Percentiles rank a stretch among this genome's conserved stretches.
Evolutionary conservation across 768 basidiomycete genomes (phyloP).

Genomic region (Mycena indigotica): DNA sequence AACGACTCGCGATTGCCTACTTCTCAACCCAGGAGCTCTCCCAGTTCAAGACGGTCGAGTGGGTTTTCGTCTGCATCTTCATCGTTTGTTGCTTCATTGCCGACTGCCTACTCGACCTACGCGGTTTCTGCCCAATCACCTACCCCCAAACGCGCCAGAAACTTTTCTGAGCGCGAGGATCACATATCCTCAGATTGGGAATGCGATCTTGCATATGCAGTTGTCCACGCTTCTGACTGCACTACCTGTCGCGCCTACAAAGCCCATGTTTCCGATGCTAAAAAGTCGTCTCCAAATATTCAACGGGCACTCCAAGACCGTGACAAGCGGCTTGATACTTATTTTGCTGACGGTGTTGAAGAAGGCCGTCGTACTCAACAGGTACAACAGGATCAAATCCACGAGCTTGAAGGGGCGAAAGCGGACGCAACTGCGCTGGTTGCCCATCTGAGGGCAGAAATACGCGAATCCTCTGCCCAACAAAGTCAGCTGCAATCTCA

Average conservation of each 20-base stretch:
- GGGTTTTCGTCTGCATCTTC: slow-evolving; percentile 7
- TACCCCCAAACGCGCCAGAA: slow-evolving; percentile 13
- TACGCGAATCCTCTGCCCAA: slow-evolving; percentile 33
- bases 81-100: slow-evolving; percentile 6
- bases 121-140: slow-evolving; percentile 15
- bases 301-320: slow-evolving; percentile 43
- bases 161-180: slow-evolving; percentile 9
- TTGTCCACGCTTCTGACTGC: slow-evolving; percentile 43
- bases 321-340: slow-evolving; percentile 39
- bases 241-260: slow-evolving; percentile 40
- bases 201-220: slow-evolving; percentile 41
- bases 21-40: slow-evolving; percentile 18
- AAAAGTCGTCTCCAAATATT: slow-evolving; percentile 39
- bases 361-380: slow-evolving; percentile 45
- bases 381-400: slow-evolving; percentile 36
- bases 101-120: slow-evolving; percentile 2
- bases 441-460: slow-evolving; percentile 32
- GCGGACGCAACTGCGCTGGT: slow-evolving; percentile 21
- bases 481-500: slow-evolving; percentile 27
- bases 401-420: slow-evolving; percentile 36
- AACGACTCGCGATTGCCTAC: slow-evolving; percentile 12
- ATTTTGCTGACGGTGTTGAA: slow-evolving; percentile 40
- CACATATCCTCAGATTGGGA: slow-evolving; percentile 36
- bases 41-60: background rate
- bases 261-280: slow-evolving; percentile 42